These are phyloP conservation scores for Boechera retrofracta DNA, from an alignment of 345 rosid genomes.

Conservation along the genomic window DNA sequence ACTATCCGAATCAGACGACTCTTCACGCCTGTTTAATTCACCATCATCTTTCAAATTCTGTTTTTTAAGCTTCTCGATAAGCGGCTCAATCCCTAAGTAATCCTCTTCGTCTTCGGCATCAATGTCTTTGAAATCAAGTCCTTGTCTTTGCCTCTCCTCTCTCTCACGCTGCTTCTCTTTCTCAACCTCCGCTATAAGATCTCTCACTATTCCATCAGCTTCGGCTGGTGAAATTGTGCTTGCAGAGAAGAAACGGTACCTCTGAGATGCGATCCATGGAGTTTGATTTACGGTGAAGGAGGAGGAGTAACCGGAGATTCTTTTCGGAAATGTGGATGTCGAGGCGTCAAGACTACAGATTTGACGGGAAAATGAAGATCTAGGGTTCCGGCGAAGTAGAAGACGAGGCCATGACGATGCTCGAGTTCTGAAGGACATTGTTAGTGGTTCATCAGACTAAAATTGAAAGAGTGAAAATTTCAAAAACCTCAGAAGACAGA, in stretches of 20 bases:
- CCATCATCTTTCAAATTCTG: slow-evolving; percentile 53
- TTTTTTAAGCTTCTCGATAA: slow-evolving; percentile 80
- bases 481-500: neutral
- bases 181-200: slow-evolving; percentile 65
- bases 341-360: slow-evolving; percentile 21
- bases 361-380: slow-evolving; percentile 11
- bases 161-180: slow-evolving; percentile 76
- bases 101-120: slow-evolving; percentile 89
- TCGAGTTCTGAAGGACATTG: slow-evolving; percentile 48
- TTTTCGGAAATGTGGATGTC: slow-evolving; percentile 34
- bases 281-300: slow-evolving; percentile 39
- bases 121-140: slow-evolving; percentile 74
- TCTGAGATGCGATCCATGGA: slow-evolving; percentile 44
- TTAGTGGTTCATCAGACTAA: slow-evolving; percentile 43
- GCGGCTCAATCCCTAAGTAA: slow-evolving; percentile 71
- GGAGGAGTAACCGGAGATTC: slow-evolving; percentile 33
- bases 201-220: slow-evolving; percentile 47
- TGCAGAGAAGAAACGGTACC: slow-evolving; percentile 52
- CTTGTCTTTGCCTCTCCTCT: slow-evolving; percentile 68
- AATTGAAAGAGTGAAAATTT: slow-evolving; percentile 2
- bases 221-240: slow-evolving; percentile 16
- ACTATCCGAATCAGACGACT: slow-evolving; percentile 76
- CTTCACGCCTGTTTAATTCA: slow-evolving; percentile 54
- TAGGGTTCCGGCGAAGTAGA: slow-evolving; percentile 46
- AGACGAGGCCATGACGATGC: slow-evolving; percentile 55